Evolutionary conservation across 495 filamentous ascomycete genomes (phyloP), one percentile per base, ranked within the genome.

Genomic region (Annulohypoxylon bovei): DNA sequence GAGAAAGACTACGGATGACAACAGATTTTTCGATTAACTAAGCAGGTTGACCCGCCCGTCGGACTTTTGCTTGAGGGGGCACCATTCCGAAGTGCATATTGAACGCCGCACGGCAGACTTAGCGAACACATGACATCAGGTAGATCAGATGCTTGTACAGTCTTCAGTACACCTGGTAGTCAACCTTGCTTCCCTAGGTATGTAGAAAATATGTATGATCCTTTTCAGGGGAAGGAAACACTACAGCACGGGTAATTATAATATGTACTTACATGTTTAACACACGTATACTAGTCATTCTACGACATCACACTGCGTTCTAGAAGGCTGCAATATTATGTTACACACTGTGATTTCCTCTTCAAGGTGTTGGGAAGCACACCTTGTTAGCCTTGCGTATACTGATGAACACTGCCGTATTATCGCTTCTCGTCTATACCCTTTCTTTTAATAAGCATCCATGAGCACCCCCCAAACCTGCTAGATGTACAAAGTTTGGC

Each of bases 1-100:
- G 40, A 70, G 67, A 70, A 55, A 18, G n/a, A 8, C 22, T 46
- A 18, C 27, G 25, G 47, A 70, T 70, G 61, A 39, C 67, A 70
- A 70, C 67, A 61, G 39, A 28, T 14, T 22, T 23, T 42, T 54
- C 14, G 35, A 53, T 46, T 53, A 53, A 60, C 54, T 65, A 56
- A 47, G 22, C 37, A 40, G 16, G 0, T 20, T 7, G 39, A 42
- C 20, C 39, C 39, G 18, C 39, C 20, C 39, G n/a, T 18, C 39
- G 39, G 39, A 42, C 39, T 42, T 42, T 20, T 42, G 1, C 12
- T 18, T 42, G 5, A 6, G 16, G 14, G 14, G n/a, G 4, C n/a
- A 4, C 16, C 4, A 20, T 4, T 42, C 39, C 39, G 39, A 42
- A 18, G 5, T 42, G 8, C 5, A 16, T 42, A 40, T 40, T 40